phyloP scores from a whole-genome alignment of 208 protist species.

The Crithidia brevicula region DNA sequence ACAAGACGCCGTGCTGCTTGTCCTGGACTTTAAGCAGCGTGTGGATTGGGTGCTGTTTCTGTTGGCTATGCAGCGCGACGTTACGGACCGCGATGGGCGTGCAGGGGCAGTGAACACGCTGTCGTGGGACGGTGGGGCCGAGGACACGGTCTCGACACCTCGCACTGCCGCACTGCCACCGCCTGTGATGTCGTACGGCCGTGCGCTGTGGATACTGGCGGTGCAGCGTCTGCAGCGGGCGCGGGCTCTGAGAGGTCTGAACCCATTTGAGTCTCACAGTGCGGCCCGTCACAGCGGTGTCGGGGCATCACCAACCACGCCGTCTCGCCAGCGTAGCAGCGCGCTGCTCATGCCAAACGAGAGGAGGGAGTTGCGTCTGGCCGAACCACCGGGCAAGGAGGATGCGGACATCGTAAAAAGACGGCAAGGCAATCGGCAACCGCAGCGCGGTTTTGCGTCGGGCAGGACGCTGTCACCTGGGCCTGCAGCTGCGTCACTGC shows the following conservation, averaged over 20 bases:
- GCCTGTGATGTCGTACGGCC: slow-evolving; percentile 55
- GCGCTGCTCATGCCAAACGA: too few relatives aligned
- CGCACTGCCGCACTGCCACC: background rate
- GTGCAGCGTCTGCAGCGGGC: slow-evolving; percentile 45
- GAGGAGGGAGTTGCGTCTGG: too few relatives aligned
- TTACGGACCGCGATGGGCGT: background rate
- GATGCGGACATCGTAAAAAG: too few relatives aligned
- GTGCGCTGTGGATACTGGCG: slow-evolving; percentile 80
- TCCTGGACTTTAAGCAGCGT: slow-evolving; percentile 64
- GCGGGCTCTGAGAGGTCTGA: slow-evolving; percentile 35
- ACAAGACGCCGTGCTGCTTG: slow-evolving; percentile 53
- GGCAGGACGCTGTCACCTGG: too few relatives aligned
- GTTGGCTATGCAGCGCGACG: slow-evolving; percentile 28
- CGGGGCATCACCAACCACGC: background rate
- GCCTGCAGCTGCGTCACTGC: background rate
- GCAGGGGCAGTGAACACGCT: background rate
- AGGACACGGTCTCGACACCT: background rate
- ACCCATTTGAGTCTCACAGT: slow-evolving; percentile 35
- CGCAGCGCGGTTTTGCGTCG: too few relatives aligned
- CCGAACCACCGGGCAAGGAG: too few relatives aligned
- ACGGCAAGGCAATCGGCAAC: too few relatives aligned
- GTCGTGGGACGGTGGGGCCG: background rate
- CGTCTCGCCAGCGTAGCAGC: background rate
- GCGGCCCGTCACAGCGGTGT: background rate
- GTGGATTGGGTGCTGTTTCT: slow-evolving; percentile 61